Percentiles rank a stretch among this genome's conserved stretches.
phyloP scores from a whole-genome alignment of 768 basidiomycete genomes.

The Candolleomyces efflorescens region DNA sequence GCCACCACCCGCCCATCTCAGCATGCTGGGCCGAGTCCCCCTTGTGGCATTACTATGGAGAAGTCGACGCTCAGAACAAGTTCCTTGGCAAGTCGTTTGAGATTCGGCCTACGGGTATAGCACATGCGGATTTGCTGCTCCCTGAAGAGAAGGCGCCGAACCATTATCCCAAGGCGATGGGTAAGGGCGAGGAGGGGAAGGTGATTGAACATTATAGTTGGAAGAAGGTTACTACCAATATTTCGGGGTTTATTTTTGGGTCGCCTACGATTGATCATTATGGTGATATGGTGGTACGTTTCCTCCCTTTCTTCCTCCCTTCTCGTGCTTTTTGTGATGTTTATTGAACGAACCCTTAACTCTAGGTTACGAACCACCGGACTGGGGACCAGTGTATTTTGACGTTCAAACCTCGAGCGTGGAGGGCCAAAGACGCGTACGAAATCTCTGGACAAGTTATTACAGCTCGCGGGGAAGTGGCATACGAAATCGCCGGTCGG shows the following conservation, averaged over 20 bases:
- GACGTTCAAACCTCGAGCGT: conserved; percentile 95
- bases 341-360: background rate
- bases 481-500: conserved; percentile 88
- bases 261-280: conserved; percentile 88
- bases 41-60: conserved; percentile 86
- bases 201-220: conserved; percentile 90
- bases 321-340: background rate
- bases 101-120: conserved; percentile 92
- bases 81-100: conserved; percentile 97
- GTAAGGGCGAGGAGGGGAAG: conserved; percentile 38
- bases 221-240: conserved; percentile 91
- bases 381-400: conserved; percentile 84
- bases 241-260: conserved; percentile 93
- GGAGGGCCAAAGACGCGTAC: conserved; percentile 87
- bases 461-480: conserved; percentile 57
- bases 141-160: conserved; percentile 59
- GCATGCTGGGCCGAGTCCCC: conserved; percentile 95
- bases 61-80: conserved; percentile 95
- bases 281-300: conserved; percentile 86
- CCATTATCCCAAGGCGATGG: conserved; percentile 54
- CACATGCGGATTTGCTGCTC: conserved; percentile 79
- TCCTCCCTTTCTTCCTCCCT: background rate
- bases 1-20: conserved; percentile 94
- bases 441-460: conserved; percentile 88
- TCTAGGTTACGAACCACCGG: conserved; percentile 80